These are phyloP conservation scores for Artemisia tridentata DNA, from an alignment of 129 eudicot genomes.

Conservation along the genomic window DNA sequence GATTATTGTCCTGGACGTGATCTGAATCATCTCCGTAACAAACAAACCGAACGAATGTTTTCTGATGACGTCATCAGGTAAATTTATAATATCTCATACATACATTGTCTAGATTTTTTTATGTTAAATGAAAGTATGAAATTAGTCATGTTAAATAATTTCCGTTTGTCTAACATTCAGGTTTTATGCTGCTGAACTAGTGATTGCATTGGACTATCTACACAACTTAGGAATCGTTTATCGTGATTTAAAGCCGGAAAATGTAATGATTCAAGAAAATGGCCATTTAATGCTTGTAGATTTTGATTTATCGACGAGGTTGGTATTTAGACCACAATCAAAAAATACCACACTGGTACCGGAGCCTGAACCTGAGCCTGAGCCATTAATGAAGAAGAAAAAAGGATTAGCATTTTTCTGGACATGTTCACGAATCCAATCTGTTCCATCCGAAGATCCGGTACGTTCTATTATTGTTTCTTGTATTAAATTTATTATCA, in stretches of 20 bases:
- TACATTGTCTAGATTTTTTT: neutral
- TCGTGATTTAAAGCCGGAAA: constrained; percentile 90
- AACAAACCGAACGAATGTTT: constrained; percentile 81
- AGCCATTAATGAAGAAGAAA: constrained; percentile 31
- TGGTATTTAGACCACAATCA: constrained; percentile 45
- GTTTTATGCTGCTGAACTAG: constrained; percentile 86
- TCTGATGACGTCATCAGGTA: constrained; percentile 78
- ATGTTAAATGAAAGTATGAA: no score
- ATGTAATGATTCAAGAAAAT: constrained; percentile 74
- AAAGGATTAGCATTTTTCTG: constrained; percentile 9
- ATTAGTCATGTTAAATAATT: neutral
- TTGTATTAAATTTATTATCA: no score
- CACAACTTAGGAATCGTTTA: constrained; percentile 74
- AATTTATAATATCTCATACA: neutral
- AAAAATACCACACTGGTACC: neutral
- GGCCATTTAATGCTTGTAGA: constrained; percentile 92
- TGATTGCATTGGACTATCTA: constrained; percentile 80
- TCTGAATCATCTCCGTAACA: constrained; percentile 56
- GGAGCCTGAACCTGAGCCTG: constrained; percentile 3
- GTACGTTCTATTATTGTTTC: neutral
- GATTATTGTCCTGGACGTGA: constrained; percentile 92
- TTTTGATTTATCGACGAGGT: constrained; percentile 83
- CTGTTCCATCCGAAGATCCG: constrained; percentile 42
- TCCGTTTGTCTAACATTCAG: constrained; percentile 24
- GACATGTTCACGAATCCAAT: constrained; percentile 32